These are phyloP conservation scores for Astragalus glycyphyllos DNA, from an alignment of 306 rosid species.

Conservation along the genomic window DNA sequence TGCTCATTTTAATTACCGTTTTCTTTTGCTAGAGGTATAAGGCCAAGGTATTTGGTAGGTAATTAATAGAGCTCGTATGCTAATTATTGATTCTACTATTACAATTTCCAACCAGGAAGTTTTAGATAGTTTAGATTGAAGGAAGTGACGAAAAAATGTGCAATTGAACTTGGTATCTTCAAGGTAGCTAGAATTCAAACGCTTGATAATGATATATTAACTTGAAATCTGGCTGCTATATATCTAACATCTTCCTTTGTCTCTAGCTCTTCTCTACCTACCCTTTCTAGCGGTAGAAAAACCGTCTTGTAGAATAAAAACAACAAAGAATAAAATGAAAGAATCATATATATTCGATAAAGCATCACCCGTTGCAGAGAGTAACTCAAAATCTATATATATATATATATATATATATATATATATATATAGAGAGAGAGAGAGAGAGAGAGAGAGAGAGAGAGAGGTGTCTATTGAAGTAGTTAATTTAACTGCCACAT, in stretches of 20 bases:
- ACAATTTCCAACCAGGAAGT: no score
- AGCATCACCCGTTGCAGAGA: slow-evolving; percentile 25
- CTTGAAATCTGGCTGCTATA: slow-evolving; percentile 17
- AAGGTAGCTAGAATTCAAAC: no score
- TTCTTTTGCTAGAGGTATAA: no score
- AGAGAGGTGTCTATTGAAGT: slow-evolving; percentile 12
- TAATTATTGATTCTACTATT: not conserved
- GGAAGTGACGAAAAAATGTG: no score
- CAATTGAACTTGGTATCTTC: not conserved
- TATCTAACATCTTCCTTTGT: slow-evolving; percentile 38
- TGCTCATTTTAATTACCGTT: not conserved
- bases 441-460: no score
- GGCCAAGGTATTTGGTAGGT: no score
- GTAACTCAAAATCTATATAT: slow-evolving; percentile 13
- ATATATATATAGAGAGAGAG: no score
- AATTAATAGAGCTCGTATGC: not conserved
- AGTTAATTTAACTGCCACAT: not conserved
- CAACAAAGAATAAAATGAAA: slow-evolving; percentile 28
- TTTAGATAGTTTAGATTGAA: no score
- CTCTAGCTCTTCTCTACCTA: slow-evolving; percentile 23
- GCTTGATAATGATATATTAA: not conserved
- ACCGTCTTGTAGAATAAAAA: slow-evolving; percentile 16
- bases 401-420: no score
- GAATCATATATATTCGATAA: not conserved
- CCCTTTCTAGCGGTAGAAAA: slow-evolving; percentile 15